phyloP scores from a whole-genome alignment of 495 filamentous ascomycete genomes.

The Immersiella caudata region DNA sequence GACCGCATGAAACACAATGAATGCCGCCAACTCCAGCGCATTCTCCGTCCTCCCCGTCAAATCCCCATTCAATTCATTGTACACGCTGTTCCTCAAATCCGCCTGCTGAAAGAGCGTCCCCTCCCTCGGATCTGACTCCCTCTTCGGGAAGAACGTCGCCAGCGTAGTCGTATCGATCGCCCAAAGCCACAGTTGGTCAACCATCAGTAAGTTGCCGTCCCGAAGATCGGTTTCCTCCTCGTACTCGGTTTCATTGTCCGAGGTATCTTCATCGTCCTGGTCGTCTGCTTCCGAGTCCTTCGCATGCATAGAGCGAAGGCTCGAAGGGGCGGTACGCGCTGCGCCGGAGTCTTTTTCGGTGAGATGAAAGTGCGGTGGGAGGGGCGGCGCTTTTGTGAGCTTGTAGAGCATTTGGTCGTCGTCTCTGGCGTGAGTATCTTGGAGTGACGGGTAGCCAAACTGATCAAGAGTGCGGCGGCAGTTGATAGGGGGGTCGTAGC shows the following conservation, averaged over 20 bases:
- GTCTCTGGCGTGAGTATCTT: conserved; percentile 63
- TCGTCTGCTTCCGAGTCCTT: background rate
- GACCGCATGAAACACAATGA: conserved; percentile 64
- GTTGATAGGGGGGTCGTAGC: conserved; percentile 66
- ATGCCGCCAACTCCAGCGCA: conserved; percentile 62
- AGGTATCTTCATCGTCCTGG: conserved; percentile 17
- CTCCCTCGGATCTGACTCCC: conserved; percentile 51
- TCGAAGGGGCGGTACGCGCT: background rate
- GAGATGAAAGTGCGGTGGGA: background rate
- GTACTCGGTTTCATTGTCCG: conserved; percentile 29
- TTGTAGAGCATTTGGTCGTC: conserved; percentile 75
- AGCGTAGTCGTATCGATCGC: conserved; percentile 61
- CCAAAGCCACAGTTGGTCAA: conserved; percentile 73
- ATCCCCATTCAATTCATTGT: conserved; percentile 70
- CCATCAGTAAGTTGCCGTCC: conserved; percentile 67
- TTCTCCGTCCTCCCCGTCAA: conserved; percentile 66
- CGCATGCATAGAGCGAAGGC: conserved; percentile 9
- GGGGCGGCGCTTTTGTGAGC: conserved; percentile 53
- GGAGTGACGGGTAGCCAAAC: conserved; percentile 65
- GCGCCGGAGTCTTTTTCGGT: background rate
- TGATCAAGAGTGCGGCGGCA: conserved; percentile 67
- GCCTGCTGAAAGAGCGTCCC: conserved; percentile 63
- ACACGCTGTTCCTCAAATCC: conserved; percentile 65
- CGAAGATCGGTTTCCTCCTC: conserved; percentile 48
- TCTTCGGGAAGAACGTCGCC: conserved; percentile 61